These are phyloP conservation scores for Penicillium steckii DNA, from an alignment of 495 filamentous ascomycete species.

Conservation along the genomic window DNA sequence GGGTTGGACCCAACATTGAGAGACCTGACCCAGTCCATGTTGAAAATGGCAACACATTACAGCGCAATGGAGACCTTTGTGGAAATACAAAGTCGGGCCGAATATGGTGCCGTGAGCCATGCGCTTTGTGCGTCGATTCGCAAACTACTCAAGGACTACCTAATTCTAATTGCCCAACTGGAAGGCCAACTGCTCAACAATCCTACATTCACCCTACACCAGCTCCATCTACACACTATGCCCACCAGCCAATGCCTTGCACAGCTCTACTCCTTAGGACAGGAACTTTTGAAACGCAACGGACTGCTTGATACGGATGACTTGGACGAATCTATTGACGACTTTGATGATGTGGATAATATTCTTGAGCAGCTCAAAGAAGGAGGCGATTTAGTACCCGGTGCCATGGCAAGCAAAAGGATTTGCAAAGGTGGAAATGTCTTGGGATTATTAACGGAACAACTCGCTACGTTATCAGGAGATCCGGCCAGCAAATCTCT, in stretches of 20 bases:
- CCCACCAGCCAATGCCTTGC: slow-evolving; percentile 85
- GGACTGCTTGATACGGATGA: slow-evolving; percentile 78
- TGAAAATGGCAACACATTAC: slow-evolving; percentile 96
- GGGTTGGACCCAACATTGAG: slow-evolving; percentile 89
- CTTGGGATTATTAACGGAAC: slow-evolving; percentile 76
- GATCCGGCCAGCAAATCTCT: slow-evolving; percentile 83
- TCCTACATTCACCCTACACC: slow-evolving; percentile 82
- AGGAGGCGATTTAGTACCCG: slow-evolving; percentile 71
- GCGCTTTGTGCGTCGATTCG: slow-evolving; percentile 91
- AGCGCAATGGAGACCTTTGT: slow-evolving; percentile 88
- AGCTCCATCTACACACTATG: slow-evolving; percentile 87
- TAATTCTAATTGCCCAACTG: slow-evolving; percentile 87
- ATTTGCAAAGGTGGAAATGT: slow-evolving; percentile 94
- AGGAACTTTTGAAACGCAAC: slow-evolving; percentile 85
- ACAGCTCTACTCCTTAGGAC: slow-evolving; percentile 81
- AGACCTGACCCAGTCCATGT: slow-evolving; percentile 81
- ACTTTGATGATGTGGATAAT: slow-evolving; percentile 81
- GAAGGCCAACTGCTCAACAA: slow-evolving; percentile 89
- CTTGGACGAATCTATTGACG: slow-evolving; percentile 77
- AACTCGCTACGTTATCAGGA: slow-evolving; percentile 83
- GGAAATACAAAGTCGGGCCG: slow-evolving; percentile 87
- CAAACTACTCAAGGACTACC: slow-evolving; percentile 87
- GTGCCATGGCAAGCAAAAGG: slow-evolving; percentile 80
- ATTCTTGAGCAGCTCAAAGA: slow-evolving; percentile 79
- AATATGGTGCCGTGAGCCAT: slow-evolving; percentile 95